A percentile compares a stretch with the other conserved stretches of the same genome.
Conservation (phyloP, 306 rosid genomes). For the Styphnolobium japonicum region DNA sequence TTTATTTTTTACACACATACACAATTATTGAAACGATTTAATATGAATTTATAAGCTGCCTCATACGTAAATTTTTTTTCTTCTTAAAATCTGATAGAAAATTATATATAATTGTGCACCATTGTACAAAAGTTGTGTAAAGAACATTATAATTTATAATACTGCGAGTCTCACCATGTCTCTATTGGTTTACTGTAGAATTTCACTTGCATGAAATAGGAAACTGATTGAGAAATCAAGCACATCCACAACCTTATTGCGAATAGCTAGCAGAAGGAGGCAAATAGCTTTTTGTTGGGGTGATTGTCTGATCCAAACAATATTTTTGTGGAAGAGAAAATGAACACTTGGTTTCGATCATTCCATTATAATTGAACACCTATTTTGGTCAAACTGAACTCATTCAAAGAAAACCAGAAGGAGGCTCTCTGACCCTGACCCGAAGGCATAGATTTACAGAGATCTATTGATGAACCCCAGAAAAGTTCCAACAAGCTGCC, state of each 20-base stretch:
- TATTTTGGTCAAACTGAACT: conserved; percentile 14
- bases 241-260: conserved; percentile 8
- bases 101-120: neutral
- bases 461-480: conserved; percentile 18
- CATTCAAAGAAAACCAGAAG: neutral
- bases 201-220: neutral
- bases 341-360: conserved; percentile 27
- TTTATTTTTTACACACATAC: too few relatives aligned
- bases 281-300: conserved; percentile 20
- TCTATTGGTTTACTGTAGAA: neutral
- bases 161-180: neutral
- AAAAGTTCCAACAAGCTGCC: conserved; percentile 26
- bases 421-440: conserved; percentile 1
- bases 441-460: neutral
- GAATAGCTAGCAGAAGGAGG: neutral
- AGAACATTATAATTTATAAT: neutral
- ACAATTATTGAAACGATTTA: neutral
- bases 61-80: neutral
- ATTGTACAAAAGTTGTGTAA: neutral
- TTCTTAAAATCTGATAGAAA: neutral
- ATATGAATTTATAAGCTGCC: neutral
- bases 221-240: conserved; percentile 2
- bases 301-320: conserved; percentile 18
- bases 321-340: conserved; percentile 29
- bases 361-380: conserved; percentile 19